phyloP scores from a whole-genome alignment of 2,329 filamentous ascomycete species.

The Claviceps spartinae region DNA sequence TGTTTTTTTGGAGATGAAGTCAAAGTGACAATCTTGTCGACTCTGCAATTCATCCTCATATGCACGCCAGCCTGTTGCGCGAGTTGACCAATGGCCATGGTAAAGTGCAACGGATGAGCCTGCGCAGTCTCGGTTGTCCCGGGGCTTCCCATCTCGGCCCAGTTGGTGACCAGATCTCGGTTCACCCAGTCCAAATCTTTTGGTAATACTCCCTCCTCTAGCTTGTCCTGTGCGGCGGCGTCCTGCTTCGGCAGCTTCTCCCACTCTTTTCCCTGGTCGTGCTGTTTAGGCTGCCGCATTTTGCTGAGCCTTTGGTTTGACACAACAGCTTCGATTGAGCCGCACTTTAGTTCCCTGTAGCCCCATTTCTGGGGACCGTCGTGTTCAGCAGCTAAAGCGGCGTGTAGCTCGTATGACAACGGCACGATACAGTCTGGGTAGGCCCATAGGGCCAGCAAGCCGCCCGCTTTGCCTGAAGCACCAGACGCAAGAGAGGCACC shows the following conservation, averaged over 20 bases:
- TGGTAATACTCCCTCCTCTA: constrained; percentile 51
- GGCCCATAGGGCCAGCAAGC: constrained; percentile 80
- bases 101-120: constrained; percentile 87
- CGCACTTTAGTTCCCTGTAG: constrained; percentile 68
- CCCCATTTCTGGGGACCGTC: constrained; percentile 71
- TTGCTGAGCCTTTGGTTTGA: constrained; percentile 21
- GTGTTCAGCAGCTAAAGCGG: constrained; percentile 73
- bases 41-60: constrained; percentile 51
- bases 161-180: constrained; percentile 48
- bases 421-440: constrained; percentile 77
- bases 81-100: constrained; percentile 65
- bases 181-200: constrained; percentile 76
- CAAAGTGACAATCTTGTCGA: constrained; percentile 50
- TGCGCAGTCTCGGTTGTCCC: constrained; percentile 72
- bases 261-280: constrained; percentile 33
- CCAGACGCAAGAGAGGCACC: constrained; percentile 70
- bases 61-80: constrained; percentile 56
- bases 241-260: constrained; percentile 50
- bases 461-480: constrained; percentile 89
- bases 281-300: constrained; percentile 11
- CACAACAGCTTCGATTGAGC: constrained; percentile 34
- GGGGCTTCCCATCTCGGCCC: constrained; percentile 64
- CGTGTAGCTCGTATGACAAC: constrained; percentile 71
- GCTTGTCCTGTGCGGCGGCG: constrained; percentile 28
- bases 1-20: constrained; percentile 34